Base-by-base conservation (phyloP, 345 rosid genomes). In the Syzygium grande region DNA sequence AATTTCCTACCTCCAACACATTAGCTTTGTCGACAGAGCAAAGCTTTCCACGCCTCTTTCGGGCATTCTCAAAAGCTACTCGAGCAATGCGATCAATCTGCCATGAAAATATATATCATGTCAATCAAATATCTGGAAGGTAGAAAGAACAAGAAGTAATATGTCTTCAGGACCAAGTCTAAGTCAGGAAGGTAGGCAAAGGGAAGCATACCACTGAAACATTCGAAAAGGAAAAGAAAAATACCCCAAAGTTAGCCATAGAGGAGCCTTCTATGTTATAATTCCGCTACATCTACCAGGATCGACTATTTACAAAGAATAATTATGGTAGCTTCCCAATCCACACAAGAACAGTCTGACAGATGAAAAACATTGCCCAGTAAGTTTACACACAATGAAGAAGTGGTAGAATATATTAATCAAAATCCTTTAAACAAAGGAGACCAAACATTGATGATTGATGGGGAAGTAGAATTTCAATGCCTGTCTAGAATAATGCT, bases 11-110 rank as follows among this genome's bases (percentile, higher is more conserved):
- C 92, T 98, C 99, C 90, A 98, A 92, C 88, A 98, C 99, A 93
- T 98, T 98, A 78, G 99, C 99, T 92, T 96, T 98, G 94, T 96
- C 99, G 34, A 98, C 99, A 63, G 99, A 98, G 91, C 99, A 98
- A 22, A 98, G 95, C 91, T 92, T 95, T 85, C 98, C 95, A 86
- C 53, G 89, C 46, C 99, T 93, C 92, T 96, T 98, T 91, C 93
- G 90, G 56, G 99, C 99, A 90, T 96, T 93, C 94, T 96, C 98
- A 86, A 96, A 97, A 84, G 99, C 99, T 91, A 94, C 94, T 86
- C 96, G 98, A 88, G 99, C 99, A 94, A 98, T 96, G 85, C 99
- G 97, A 89, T 98, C 99, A 88, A 98, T 91, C 99, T 98, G 92
- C 80, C 87, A 89, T 30, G 68, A 79, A 85, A 87, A 68, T 77